Evolutionary conservation across 2,329 filamentous ascomycete species (phyloP), one percentile per base, ranked within the genome.

Genomic region (Scleromitrula shiraiana): DNA sequence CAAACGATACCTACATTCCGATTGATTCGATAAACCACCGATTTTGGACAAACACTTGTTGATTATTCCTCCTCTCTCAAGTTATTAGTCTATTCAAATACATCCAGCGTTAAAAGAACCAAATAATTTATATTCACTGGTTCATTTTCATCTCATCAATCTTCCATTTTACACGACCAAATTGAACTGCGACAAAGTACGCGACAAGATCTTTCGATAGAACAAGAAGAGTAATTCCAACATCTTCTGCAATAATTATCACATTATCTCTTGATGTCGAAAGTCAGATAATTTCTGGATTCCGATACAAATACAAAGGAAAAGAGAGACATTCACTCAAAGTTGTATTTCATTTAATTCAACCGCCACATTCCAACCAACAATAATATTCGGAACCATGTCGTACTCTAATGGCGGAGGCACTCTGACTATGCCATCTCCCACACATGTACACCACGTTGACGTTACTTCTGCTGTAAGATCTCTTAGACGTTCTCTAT

Each of bases 371-470:
- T 61, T 57, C 55, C 56, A 58, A 41, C 43, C 24, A 29, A 27
- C 26, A 46, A n/a, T n/a, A 14, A 33, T 15, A 33, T 22, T 39
- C 49, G n/a, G n/a, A n/a, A 54, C 50, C 62, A 79, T 81, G 77
- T 74, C 77, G 56, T 80, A 77, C 66, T 74, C 74, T 42, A 77
- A 74, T 62, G 71, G 74, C 50, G 85, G 86, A 64, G 87, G 87
- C 62, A 91, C 87, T 50, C 75, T 95, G 60, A 88, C 93, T 62
- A 75, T 95, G 59, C 83, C 88, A 55, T 95, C 90, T 53, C 90
- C 91, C 50, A 91, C 86, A 40, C 82, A 87, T 61, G 80, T 81
- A 53, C 86, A 88, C 65, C 83, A 86, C 67, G 84, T 91, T 60
- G 87, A 95, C 70, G 81, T 88, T 55, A 83, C 85, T 53, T 82